Evolutionary conservation across 805 yeast species (phyloP).

Genomic region (Jamesozyma jinghongensis): DNA sequence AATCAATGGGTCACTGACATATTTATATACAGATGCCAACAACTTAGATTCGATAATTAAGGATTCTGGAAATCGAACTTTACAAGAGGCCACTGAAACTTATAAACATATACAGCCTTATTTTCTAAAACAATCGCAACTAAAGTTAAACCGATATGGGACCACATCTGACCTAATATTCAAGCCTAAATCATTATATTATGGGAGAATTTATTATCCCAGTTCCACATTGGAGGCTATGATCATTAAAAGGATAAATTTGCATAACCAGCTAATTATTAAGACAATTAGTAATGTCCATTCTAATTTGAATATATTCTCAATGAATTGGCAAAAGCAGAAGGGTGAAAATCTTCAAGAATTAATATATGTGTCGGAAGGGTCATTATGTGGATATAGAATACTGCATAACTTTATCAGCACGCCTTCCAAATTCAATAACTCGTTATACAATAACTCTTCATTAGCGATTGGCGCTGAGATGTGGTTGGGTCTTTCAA

Average conservation of each 20-base stretch:
- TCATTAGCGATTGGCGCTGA: conserved; percentile 74
- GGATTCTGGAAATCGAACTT: conserved; percentile 39
- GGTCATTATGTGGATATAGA: conserved; percentile 72
- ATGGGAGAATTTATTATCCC: conserved; percentile 86
- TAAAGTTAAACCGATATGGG: too few relatives aligned
- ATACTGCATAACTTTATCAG: conserved; percentile 56
- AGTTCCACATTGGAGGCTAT: conserved; percentile 81
- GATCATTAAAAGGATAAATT: conserved; percentile 55
- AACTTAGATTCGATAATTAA: conserved; percentile 45
- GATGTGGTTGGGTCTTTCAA: conserved; percentile 74
- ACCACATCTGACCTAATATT: neutral
- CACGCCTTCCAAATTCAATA: conserved; percentile 32
- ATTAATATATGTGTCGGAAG: conserved; percentile 72
- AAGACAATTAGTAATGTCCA: conserved; percentile 68
- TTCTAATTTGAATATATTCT: conserved; percentile 44
- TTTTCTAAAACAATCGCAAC: conserved; percentile 9
- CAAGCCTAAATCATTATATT: conserved; percentile 39
- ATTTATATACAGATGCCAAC: conserved; percentile 55
- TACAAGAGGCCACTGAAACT: conserved; percentile 64
- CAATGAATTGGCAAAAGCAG: conserved; percentile 64
- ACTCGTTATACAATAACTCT: conserved; percentile 47
- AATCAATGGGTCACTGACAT: conserved; percentile 76
- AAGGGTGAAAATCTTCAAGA: conserved; percentile 59
- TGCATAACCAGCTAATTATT: conserved; percentile 53
- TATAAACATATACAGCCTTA: conserved; percentile 49